Evolutionary conservation across 106 monocot species (phyloP).

Genomic region (Iris macrosiphon): DNA sequence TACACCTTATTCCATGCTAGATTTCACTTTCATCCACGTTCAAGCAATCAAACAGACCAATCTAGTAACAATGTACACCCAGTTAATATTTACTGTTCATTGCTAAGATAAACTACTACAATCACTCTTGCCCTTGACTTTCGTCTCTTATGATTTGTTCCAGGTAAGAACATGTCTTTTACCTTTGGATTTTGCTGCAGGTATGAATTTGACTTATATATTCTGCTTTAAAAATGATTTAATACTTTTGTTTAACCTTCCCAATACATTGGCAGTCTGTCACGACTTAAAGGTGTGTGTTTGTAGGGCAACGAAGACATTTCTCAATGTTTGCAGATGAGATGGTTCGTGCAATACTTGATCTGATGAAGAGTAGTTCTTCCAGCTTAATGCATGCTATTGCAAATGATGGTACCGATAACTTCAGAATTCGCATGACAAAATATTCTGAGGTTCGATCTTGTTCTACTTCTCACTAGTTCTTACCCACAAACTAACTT

Average conservation of each 20-base stretch:
- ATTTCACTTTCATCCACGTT: too few species aligned
- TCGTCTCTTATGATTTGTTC: not conserved
- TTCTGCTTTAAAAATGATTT: not conserved
- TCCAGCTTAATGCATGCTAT: conserved; percentile 17
- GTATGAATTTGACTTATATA: conserved; percentile 18
- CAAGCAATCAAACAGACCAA: too few species aligned
- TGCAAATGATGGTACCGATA: conserved; percentile 15
- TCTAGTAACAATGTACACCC: too few species aligned
- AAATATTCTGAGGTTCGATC: conserved; percentile 54
- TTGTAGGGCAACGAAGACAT: conserved; percentile 37
- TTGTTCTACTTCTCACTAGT: conserved; percentile 1
- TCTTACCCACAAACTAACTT: not conserved
- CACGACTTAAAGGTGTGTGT: not conserved
- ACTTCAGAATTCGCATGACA: conserved; percentile 52
- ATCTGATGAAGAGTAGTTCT: conserved; percentile 23
- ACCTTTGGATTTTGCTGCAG: conserved; percentile 65
- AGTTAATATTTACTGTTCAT: too few species aligned
- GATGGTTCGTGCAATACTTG: conserved; percentile 22
- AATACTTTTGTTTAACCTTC: not conserved
- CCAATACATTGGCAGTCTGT: not conserved
- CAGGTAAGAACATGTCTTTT: conserved; percentile 61
- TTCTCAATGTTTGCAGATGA: conserved; percentile 39
- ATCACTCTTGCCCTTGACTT: too few species aligned
- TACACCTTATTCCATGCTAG: too few species aligned
- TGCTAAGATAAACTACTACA: too few species aligned